Percentiles rank a stretch among this genome's conserved stretches.
Conservation (phyloP, 108 stramenopile genomes). For the Stephanodiscus minutulus region DNA sequence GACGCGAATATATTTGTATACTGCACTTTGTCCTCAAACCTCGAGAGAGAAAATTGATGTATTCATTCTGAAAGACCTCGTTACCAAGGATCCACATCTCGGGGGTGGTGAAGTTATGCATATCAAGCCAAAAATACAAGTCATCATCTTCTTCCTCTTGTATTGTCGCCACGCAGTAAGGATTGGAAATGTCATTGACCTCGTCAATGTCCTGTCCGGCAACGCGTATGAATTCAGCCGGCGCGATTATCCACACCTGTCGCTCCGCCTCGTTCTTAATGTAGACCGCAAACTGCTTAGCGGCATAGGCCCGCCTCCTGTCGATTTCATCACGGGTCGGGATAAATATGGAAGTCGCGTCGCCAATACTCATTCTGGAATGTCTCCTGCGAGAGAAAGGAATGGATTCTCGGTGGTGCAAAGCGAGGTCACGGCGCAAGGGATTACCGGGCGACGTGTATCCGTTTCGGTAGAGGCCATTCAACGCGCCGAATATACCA, state of each 20-base stretch:
- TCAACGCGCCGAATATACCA: slow-evolving; percentile 6
- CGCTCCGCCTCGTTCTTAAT: neutral
- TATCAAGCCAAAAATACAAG: slow-evolving; percentile 1
- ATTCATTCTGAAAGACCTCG: neutral
- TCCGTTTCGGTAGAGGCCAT: slow-evolving; percentile 1
- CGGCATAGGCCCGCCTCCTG: neutral
- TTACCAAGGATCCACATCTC: neutral
- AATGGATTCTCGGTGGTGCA: neutral
- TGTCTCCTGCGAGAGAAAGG: neutral
- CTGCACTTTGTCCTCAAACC: neutral
- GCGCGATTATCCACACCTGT: neutral
- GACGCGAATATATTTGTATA: neutral
- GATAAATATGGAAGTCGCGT: slow-evolving; percentile 1
- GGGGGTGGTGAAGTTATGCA: neutral
- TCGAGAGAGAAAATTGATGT: neutral
- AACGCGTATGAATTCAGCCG: neutral
- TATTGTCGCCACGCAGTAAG: neutral
- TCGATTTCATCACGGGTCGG: neutral
- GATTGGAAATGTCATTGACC: neutral
- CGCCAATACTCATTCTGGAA: neutral
- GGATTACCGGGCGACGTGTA: neutral
- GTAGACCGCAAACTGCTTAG: slow-evolving; percentile 1
- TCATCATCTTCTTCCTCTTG: neutral
- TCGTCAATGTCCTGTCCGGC: too few species aligned
- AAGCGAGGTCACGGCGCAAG: neutral